These are phyloP conservation scores for Ogataea henricii DNA, from an alignment of 805 yeast species.

Conservation along the genomic window DNA sequence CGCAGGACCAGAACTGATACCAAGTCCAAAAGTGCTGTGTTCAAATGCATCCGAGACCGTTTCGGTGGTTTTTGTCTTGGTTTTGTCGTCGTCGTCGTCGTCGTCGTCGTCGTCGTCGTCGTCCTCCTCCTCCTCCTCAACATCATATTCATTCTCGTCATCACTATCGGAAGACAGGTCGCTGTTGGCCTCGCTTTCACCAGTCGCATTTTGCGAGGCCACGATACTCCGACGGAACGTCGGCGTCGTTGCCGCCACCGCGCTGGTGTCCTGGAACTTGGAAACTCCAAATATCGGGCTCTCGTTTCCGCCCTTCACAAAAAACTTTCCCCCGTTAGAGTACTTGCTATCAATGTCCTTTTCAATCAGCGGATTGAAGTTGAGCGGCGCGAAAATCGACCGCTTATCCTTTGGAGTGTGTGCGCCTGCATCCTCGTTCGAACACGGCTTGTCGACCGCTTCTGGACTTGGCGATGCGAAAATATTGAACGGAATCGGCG, in stretches of 20 bases:
- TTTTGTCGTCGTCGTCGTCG: conserved; percentile 9
- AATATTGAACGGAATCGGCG: conserved; percentile 59
- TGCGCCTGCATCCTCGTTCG: conserved; percentile 11
- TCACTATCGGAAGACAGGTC: conserved; percentile 36
- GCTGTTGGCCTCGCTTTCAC: conserved; percentile 14
- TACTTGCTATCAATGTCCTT: conserved; percentile 82
- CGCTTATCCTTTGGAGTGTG: conserved; percentile 40
- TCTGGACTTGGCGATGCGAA: conserved; percentile 38
- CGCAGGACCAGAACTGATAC: conserved; percentile 33
- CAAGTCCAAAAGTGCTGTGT: conserved; percentile 40
- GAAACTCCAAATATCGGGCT: conserved; percentile 7
- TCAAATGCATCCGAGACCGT: conserved; percentile 8
- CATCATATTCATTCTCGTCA: conserved; percentile 21
- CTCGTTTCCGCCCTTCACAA: conserved; percentile 41
- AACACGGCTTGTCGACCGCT: conserved; percentile 10
- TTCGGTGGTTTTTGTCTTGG: conserved; percentile 21
- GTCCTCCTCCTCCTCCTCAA: conserved; percentile 19
- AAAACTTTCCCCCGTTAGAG: conserved; percentile 87
- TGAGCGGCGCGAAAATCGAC: conserved; percentile 80
- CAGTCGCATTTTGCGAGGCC: conserved; percentile 10
- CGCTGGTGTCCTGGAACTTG: conserved; percentile 10
- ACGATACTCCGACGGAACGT: conserved; percentile 23
- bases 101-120: conserved; percentile 18
- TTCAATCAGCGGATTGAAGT: conserved; percentile 78
- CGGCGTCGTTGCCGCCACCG: conserved; percentile 24